A percentile compares a stretch with the other conserved stretches of the same genome.
Conservation (phyloP, 768 basidiomycete species). For the Inosperma sp. region DNA sequence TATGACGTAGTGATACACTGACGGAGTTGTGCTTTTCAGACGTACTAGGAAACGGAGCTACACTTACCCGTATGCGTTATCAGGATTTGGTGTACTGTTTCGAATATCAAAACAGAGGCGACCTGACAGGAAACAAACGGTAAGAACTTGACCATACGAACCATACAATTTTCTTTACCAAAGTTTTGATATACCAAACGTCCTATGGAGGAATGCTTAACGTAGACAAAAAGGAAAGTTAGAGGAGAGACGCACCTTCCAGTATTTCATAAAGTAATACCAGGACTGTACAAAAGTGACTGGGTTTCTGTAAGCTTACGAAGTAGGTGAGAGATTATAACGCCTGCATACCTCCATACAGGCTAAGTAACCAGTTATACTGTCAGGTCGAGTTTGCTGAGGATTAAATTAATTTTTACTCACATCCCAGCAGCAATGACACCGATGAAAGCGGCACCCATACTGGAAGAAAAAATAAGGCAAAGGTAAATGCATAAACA, state of each 20-base stretch:
- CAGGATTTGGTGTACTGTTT: conserved; percentile 48
- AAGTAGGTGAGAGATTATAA: neutral
- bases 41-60: neutral
- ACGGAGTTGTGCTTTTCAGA: neutral
- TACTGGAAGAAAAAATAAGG: conserved; percentile 25
- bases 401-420: conserved; percentile 14
- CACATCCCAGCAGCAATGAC: conserved; percentile 46
- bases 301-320: conserved; percentile 19
- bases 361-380: conserved; percentile 24
- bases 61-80: conserved; percentile 49
- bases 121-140: conserved; percentile 36
- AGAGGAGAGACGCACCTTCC: conserved; percentile 26
- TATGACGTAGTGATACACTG: conserved; percentile 52
- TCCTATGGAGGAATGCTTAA: conserved; percentile 28
- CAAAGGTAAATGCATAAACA: neutral
- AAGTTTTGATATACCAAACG: conserved; percentile 47
- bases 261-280: conserved; percentile 51
- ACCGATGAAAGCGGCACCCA: conserved; percentile 50
- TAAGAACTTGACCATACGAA: neutral
- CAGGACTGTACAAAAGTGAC: conserved; percentile 55
- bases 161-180: conserved; percentile 30
- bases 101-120: conserved; percentile 43
- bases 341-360: conserved; percentile 48
- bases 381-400: conserved; percentile 1
- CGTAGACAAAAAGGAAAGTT: conserved; percentile 8